These are phyloP conservation scores for Mortierella sp. DNA, from an alignment of 371 early-diverging fungal genomes.

Conservation along the genomic window DNA sequence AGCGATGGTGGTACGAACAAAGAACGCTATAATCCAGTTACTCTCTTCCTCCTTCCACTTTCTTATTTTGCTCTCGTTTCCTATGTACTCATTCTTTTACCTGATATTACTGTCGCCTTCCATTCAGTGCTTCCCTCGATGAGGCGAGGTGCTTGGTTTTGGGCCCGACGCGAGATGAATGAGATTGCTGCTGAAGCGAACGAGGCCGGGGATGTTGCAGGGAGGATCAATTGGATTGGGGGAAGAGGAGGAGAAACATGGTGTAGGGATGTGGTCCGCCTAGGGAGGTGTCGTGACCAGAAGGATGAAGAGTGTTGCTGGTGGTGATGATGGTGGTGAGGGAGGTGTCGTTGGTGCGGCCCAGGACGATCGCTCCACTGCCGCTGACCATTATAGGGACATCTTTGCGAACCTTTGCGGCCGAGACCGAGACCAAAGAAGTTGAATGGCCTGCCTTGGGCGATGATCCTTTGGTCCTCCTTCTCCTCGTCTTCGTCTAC, in stretches of 20 bases:
- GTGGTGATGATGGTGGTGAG: not conserved
- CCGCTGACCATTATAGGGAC: not conserved
- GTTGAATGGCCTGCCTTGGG: not conserved
- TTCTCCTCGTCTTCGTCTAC: not conserved
- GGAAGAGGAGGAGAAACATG: not conserved
- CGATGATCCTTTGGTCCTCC: not conserved
- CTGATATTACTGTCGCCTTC: not conserved
- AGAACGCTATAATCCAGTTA: not conserved
- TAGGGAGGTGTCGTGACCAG: conserved; percentile 3
- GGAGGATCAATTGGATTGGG: not conserved
- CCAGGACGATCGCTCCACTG: conserved; percentile 11
- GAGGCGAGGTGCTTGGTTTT: not conserved
- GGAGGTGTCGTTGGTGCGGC: not conserved
- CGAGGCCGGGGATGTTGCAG: not conserved
- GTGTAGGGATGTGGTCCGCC: not conserved
- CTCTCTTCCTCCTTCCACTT: not conserved
- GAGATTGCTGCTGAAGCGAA: not conserved
- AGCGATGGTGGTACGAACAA: not conserved
- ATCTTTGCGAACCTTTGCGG: not conserved
- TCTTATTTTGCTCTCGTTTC: not conserved
- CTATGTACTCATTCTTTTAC: not conserved
- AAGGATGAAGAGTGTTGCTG: not conserved
- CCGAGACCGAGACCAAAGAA: not conserved
- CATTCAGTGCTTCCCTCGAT: not conserved
- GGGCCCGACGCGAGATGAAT: conserved; percentile 1